Base-by-base conservation (phyloP, 2,329 filamentous ascomycete species). In the Penicillium sumatraense region DNA sequence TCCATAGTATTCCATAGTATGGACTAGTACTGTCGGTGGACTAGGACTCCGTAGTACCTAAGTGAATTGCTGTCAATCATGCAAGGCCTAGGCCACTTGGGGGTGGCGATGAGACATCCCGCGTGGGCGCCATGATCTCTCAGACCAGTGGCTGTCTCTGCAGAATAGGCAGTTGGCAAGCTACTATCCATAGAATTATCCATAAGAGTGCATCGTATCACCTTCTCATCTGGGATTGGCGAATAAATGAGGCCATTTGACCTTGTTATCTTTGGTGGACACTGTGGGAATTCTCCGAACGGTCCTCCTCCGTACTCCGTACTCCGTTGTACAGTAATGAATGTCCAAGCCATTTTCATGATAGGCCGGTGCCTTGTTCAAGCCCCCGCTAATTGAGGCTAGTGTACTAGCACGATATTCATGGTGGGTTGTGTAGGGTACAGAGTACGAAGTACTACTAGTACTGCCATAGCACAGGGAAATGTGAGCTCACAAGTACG, bases 401-500 rank as follows among this genome's bases (percentile, higher is more conserved):
- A 38, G 29, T n/a, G n/a, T 1, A 14, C 11, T 38, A 36, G 33
- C n/a, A 36, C 33, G 33, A 18, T 27, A 27, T 10, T 27, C 10
- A 10, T 10, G 10, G 29, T 33, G 38, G 20, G n/a, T n/a, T 16
- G 20, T 16, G 21, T 42, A 7, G n/a, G 7, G 23, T 27, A 20
- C 41, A 13, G 21, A n/a, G 14, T 24, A 42, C 3, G n/a, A n/a
- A n/a, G n/a, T n/a, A n/a, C n/a, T n/a, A n/a, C n/a, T n/a, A n/a
- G n/a, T n/a, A n/a, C n/a, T n/a, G n/a, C n/a, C n/a, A n/a, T n/a
- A n/a, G n/a, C n/a, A 27, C 7, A 8, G 18, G 8, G 11, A 13
- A 31, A 46, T 46, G 8, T 46, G 42, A 46, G 42, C 42, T 46
- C 42, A 33, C 26, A 44, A 44, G 13, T 14, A 21, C 41, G 41